A percentile compares a stretch with the other conserved stretches of the same genome.
Conservation (phyloP, 1,139 yeast species). For the Candida dubliniensis region DNA sequence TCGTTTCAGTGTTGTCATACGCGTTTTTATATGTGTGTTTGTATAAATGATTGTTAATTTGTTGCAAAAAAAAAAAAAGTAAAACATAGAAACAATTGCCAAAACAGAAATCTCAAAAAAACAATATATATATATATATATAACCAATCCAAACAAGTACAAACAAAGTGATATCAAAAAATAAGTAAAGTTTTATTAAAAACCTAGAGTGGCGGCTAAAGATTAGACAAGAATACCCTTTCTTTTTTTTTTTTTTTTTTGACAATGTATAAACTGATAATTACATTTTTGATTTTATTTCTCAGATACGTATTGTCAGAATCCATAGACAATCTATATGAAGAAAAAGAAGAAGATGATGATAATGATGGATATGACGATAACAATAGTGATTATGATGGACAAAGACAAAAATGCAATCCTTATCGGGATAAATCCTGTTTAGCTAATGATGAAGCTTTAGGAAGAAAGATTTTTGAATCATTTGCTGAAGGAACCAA, state of each 20-base stretch:
- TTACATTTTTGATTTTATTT: constrained; percentile 1
- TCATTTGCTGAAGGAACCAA: constrained; percentile 15
- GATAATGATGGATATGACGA: background rate
- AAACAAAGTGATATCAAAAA: no score
- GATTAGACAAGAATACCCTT: background rate
- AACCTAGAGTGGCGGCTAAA: background rate
- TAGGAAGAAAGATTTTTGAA: constrained; percentile 18
- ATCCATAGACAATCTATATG: background rate
- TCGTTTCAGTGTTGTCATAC: background rate
- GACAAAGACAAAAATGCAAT: constrained; percentile 23
- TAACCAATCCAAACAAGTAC: no score
- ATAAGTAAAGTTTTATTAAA: no score
- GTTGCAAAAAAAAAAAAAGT: constrained; percentile 4
- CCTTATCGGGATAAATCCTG: constrained; percentile 25
- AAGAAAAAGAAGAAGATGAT: background rate
- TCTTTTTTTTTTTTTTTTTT: background rate
- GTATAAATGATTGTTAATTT: background rate
- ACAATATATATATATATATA: no score
- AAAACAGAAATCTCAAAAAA: background rate
- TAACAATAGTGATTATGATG: constrained; percentile 11
- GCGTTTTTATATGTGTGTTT: background rate
- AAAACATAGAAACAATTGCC: background rate
- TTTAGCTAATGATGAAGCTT: constrained; percentile 24
- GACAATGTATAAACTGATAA: background rate
- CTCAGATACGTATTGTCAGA: background rate